Base-by-base conservation (phyloP, 345 rosid species). In the Eutrema yunnanense region DNA sequence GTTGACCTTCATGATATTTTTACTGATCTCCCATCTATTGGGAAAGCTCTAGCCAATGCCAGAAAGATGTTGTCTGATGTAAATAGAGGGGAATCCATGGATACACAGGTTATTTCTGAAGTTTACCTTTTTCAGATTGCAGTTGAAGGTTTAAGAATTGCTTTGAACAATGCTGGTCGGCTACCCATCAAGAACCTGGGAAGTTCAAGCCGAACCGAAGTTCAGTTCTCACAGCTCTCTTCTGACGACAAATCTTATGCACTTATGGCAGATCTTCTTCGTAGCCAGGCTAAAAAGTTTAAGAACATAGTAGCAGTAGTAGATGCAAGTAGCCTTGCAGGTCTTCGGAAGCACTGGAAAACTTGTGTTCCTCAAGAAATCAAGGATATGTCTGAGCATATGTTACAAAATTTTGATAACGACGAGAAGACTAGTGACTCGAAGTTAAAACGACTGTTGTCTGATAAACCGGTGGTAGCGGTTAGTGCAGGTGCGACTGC, bases 401-500 rank as follows among this genome's bases (percentile, higher is more conserved):
- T 85, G 70, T 57, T 83, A 53, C 73, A 75, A n/a, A 62, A 60
- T 60, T 73, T 79, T 62, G 79, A 61, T 47, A 75, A 80, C 42
- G 86, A 73, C 33, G 90, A 87, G 56, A 67, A 49, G 51, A 36
- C 54, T 73, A 82, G 78, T 40, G 76, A 80, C 12, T 33, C 64
- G n/a, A 84, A 81, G 67, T 73, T 74, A 57, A 87, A 81, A 77
- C 34, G 84, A 41, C 44, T 75, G 58, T 73, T 89, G 32, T 78
- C 87, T 41, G 78, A 74, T 73, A 92, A 87, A 68, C 86, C 98
- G 7, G 82, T 88, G 60, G 86, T 90, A 51, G 96, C 98, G 32
- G 88, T 92, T 67, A 93, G 99, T 74, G 98, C 98, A 1, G 96
- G 99, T 60, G 99, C 98, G 22, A 83, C 96, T 9, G 94, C 96